Percentiles rank a stretch among this genome's conserved stretches.
Evolutionary conservation across 768 basidiomycete species (phyloP).

Genomic region (Fomitopsis serialis): DNA sequence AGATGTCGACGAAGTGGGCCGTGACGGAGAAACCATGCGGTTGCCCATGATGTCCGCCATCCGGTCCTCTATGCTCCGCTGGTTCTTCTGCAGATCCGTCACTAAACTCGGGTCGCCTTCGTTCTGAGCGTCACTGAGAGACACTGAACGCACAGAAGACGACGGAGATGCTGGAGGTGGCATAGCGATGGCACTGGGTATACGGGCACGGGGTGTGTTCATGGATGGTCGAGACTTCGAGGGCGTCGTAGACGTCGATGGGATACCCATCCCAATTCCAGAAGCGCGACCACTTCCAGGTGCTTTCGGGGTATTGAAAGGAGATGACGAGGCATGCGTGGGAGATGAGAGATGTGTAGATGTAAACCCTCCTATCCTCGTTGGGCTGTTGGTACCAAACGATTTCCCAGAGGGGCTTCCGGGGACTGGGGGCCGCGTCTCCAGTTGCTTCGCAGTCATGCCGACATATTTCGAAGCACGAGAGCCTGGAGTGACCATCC

Average conservation of each 20-base stretch:
- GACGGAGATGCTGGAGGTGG: conserved; percentile 71
- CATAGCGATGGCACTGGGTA: conserved; percentile 76
- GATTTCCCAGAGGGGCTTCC: conserved; percentile 11
- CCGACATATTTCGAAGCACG: conserved; percentile 80
- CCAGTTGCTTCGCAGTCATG: conserved; percentile 81
- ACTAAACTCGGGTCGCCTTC: conserved; percentile 11
- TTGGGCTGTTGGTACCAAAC: conserved; percentile 16
- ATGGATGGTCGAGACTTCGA: conserved; percentile 31
- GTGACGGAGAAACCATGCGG: conserved; percentile 27
- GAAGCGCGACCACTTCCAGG: conserved; percentile 30
- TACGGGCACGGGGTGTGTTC: conserved; percentile 54
- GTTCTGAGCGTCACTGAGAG: conserved; percentile 28
- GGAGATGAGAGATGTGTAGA: conserved; percentile 30
- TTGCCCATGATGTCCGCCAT: conserved; percentile 39
- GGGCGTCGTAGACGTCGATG: conserved; percentile 38
- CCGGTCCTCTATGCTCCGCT: conserved; percentile 42
- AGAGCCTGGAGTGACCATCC: conserved; percentile 68
- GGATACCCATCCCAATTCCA: conserved; percentile 30
- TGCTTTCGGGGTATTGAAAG: conserved; percentile 67
- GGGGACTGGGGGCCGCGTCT: conserved; percentile 31
- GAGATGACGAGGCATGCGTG: conserved; percentile 37
- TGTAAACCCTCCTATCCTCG: conserved; percentile 11
- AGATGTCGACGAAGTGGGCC: conserved; percentile 31
- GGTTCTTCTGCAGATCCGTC: conserved; percentile 34
- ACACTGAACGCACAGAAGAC: conserved; percentile 32